phyloP scores from a whole-genome alignment of 768 basidiomycete genomes.

The Cystobasidium tubakii region DNA sequence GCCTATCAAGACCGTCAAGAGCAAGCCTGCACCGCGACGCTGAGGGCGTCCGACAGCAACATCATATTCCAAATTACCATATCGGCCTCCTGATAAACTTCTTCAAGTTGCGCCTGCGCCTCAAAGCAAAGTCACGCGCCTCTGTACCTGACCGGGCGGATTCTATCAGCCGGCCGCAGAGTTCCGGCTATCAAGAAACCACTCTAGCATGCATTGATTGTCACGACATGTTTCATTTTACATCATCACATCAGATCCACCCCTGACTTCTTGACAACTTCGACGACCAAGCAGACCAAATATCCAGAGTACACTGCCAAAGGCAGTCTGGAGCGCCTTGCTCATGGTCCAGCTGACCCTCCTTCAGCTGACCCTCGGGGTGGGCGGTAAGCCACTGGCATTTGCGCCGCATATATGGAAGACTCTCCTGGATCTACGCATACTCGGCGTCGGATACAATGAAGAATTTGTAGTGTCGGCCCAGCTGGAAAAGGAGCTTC shows the following conservation, averaged over 20 bases:
- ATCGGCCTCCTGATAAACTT: too few relatives aligned
- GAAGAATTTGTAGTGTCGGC: background rate
- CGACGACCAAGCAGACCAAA: background rate
- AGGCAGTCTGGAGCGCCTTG: background rate
- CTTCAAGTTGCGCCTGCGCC: background rate
- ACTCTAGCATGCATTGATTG: background rate
- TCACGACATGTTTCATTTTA: conserved; percentile 4
- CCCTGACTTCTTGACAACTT: background rate
- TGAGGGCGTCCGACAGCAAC: background rate
- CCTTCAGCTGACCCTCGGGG: background rate
- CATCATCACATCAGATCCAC: background rate
- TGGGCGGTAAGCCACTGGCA: background rate
- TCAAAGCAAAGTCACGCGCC: background rate
- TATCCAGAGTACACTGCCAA: background rate
- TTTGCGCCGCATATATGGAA: conserved; percentile 12
- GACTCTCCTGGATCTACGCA: background rate
- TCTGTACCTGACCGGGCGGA: background rate
- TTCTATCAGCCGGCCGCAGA: background rate
- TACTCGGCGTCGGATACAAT: background rate
- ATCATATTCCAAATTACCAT: background rate
- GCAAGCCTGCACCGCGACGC: background rate
- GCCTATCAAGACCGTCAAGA: background rate
- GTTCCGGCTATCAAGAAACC: background rate
- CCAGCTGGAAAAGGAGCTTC: conserved; percentile 6
- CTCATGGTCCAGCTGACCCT: conserved; percentile 5